Evolutionary conservation across 257 asterid genomes (phyloP).

Genomic region (Ilex asprella): DNA sequence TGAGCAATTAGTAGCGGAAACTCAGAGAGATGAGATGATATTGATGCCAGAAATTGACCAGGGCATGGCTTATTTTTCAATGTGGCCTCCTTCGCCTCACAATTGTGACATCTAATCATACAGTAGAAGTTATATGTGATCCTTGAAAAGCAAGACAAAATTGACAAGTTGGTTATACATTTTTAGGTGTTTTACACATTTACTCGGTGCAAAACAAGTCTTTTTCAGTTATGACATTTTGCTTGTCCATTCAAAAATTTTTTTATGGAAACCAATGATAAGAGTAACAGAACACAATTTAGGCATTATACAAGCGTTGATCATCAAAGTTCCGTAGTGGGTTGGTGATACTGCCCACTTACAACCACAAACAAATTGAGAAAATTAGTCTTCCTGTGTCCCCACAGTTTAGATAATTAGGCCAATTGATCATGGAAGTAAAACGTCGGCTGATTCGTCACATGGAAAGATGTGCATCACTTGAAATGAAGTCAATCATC

Average conservation of each 20-base stretch:
- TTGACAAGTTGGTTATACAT: background rate
- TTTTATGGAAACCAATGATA: no score
- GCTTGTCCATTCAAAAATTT: background rate
- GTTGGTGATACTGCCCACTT: no score
- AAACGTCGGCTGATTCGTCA: no score
- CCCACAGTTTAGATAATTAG: no score
- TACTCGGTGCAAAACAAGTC: background rate
- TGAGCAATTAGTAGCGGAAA: background rate
- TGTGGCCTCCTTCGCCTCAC: conserved; percentile 26
- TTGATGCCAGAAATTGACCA: conserved; percentile 2
- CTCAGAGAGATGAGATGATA: background rate
- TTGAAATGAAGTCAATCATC: no score
- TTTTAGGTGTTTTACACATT: background rate
- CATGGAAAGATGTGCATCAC: no score
- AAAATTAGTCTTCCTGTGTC: no score
- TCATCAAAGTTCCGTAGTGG: no score
- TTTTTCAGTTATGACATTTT: background rate
- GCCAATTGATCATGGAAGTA: no score
- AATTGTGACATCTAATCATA: conserved; percentile 9
- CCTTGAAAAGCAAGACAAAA: conserved; percentile 9
- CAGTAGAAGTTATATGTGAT: background rate
- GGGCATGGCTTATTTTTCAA: conserved; percentile 9
- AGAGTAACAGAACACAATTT: no score
- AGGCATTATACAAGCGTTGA: no score
- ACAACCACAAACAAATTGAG: no score